Conservation (phyloP, 768 basidiomycete genomes). For the Boletus insuetus region DNA sequence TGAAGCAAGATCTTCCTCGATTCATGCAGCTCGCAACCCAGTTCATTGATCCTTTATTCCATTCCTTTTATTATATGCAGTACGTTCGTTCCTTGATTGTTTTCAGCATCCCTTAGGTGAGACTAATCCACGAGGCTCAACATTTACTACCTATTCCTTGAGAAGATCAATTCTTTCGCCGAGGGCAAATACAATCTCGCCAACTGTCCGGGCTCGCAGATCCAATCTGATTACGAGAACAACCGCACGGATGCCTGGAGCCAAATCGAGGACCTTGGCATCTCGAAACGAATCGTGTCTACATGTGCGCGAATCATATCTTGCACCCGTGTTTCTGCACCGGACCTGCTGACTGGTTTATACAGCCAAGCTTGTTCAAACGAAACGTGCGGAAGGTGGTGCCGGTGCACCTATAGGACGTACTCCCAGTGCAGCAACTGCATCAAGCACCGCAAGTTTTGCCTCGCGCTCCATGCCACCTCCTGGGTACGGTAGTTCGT, state of each 20-base stretch:
- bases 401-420: constrained; percentile 36
- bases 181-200: constrained; percentile 74
- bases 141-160: constrained; percentile 90
- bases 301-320: constrained; percentile 58
- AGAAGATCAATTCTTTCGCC: constrained; percentile 88
- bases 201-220: constrained; percentile 63
- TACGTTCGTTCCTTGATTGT: constrained; percentile 41
- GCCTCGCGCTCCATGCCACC: constrained; percentile 26
- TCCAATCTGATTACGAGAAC: constrained; percentile 72
- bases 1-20: constrained; percentile 92
- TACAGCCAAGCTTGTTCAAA: constrained; percentile 67
- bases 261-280: constrained; percentile 71
- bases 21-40: constrained; percentile 85
- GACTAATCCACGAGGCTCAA: constrained; percentile 59
- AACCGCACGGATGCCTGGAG: constrained; percentile 83
- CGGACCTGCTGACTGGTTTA: constrained; percentile 7
- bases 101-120: neutral
- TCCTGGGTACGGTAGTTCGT: constrained; percentile 21
- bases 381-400: constrained; percentile 38
- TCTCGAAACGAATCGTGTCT: constrained; percentile 81
- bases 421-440: constrained; percentile 23
- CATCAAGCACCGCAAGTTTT: constrained; percentile 28
- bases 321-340: neutral
- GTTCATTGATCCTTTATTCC: constrained; percentile 97
- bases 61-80: constrained; percentile 99